Evolutionary conservation across 495 filamentous ascomycete species (phyloP).

Genomic region (Parmelia sp.): DNA sequence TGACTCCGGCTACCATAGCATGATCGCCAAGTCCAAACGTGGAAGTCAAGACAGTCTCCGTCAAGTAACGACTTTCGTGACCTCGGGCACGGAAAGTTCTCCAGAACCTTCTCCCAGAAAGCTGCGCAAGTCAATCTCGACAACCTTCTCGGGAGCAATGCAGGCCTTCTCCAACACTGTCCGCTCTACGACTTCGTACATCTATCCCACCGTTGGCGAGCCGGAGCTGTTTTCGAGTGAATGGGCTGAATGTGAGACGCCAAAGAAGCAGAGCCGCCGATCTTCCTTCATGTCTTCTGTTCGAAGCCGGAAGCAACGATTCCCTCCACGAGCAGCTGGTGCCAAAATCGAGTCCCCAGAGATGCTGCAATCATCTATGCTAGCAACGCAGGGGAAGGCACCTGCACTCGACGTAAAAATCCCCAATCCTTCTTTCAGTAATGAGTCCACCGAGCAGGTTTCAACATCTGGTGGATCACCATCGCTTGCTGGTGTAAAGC

Average conservation of each 20-base stretch:
- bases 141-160: background rate
- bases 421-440: conserved; percentile 1
- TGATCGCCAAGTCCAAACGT: background rate
- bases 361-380: background rate
- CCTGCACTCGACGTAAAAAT: conserved; percentile 12
- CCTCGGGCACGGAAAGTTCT: background rate
- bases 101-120: conserved; percentile 4
- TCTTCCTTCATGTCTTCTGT: conserved; percentile 15
- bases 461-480: background rate
- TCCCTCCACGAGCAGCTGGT: background rate
- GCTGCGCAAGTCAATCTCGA: conserved; percentile 2
- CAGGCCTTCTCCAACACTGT: conserved; percentile 8
- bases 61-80: background rate
- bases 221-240: background rate
- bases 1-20: conserved; percentile 12
- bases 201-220: conserved; percentile 6
- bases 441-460: background rate
- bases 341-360: background rate
- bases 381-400: background rate
- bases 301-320: conserved; percentile 1
- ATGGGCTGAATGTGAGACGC: conserved; percentile 8
- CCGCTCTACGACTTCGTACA: conserved; percentile 8
- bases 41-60: background rate
- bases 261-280: conserved; percentile 10
- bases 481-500: background rate